Percentiles rank a stretch among this genome's conserved stretches.
Conservation (phyloP, 2,329 filamentous ascomycete species). For the Corniculantispora saksenae region DNA sequence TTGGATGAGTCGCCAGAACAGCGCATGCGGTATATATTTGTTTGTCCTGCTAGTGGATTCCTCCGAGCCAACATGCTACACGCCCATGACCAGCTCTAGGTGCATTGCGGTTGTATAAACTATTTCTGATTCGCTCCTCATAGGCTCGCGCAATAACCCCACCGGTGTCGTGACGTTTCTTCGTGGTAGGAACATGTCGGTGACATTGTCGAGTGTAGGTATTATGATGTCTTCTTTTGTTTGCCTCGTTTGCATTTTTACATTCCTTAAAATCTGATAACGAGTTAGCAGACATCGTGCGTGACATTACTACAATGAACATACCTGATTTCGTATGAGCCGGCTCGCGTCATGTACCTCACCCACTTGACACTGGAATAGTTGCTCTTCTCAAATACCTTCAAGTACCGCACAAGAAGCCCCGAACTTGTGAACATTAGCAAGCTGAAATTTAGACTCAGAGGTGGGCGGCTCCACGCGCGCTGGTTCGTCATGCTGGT, state of each 20-base stretch:
- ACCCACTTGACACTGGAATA: constrained; percentile 99
- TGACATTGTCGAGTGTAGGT: not conserved
- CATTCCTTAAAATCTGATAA: constrained; percentile 33
- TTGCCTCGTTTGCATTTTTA: not conserved
- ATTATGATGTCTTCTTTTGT: not conserved
- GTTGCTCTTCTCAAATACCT: constrained; percentile 99
- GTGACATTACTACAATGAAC: constrained; percentile 23
- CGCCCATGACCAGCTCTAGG: not conserved
- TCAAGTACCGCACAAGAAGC: constrained; percentile 87
- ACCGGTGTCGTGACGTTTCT: not conserved
- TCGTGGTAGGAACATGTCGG: not conserved
- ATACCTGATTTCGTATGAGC: constrained; percentile 94
- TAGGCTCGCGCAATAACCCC: not conserved
- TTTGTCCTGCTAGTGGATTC: not conserved
- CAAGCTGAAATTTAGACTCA: constrained; percentile 88
- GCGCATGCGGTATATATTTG: not conserved
- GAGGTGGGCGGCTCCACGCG: constrained; percentile 89
- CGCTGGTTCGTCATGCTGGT: constrained; percentile 98
- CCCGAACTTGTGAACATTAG: constrained; percentile 98
- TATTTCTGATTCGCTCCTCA: not conserved
- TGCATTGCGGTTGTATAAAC: too few relatives aligned
- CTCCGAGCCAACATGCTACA: not conserved
- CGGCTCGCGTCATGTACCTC: constrained; percentile 95
- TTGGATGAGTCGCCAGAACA: not conserved
- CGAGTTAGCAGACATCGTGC: constrained; percentile 19